Base-by-base conservation (phyloP, 1,139 yeast species). In the Saccharomyces pastorianus region DNA sequence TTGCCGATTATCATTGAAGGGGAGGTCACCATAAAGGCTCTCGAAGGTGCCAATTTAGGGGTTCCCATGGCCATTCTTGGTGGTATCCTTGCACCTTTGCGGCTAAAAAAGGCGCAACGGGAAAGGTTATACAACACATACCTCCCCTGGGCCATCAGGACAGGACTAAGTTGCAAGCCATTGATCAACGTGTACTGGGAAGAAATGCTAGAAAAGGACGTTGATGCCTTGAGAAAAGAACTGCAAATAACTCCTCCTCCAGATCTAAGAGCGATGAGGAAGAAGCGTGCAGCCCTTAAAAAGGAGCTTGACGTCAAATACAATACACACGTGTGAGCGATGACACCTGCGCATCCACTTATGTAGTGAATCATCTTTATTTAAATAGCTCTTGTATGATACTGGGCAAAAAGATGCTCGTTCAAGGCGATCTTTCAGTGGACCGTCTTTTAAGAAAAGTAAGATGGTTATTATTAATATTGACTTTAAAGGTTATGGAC, bases 51-150 rank as follows among this genome's bases (percentile, higher is more conserved):
- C 69, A 93, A 93, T 68, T 81, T 93, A 57, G 96, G 96, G 1
- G 81, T 95, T 49, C 98, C 98, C 20, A 91, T 95, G 95, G 91
- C 97, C 8, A 96, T 96, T 0, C 71, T 95, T 53, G 96, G 96
- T 0, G 95, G 96, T 0, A 63, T 88, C 27, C 80, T 89, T 62
- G 96, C 96, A 2, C 97, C 97, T 0, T 77, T 88, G 65, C 76
- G 89, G 57, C 76, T 93, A 54, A 81, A 79, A 55, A 71, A 78
- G 13, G 60, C 76, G 76, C 62, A 78, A 78, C 61, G 67, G 73
- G 20, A 71, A 68, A 58, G 72, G 66, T 27, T 83, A 57, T 74
- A 80, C 59, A 77, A 78, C 47, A 79, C 85, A 5, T 91, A 89
- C 68, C 79, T 91, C 61, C 97, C 97, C 1, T 91, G 96, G 97